Base-by-base conservation (phyloP, 2,329 filamentous ascomycete genomes). In the Pseudocercospora musae region DNA sequence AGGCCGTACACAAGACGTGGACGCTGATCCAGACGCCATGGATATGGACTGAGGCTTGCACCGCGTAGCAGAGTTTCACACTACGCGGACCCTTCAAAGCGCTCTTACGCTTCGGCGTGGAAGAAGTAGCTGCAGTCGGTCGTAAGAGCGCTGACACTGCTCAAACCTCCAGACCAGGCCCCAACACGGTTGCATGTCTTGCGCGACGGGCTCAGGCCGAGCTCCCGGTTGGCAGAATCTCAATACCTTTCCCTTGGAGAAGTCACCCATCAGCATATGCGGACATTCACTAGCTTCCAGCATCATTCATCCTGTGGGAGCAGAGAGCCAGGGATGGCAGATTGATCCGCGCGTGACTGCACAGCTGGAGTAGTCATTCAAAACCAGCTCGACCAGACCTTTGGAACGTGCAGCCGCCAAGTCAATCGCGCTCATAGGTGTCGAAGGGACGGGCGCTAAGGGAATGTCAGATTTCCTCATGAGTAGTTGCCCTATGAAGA, bases 11-110 rank as follows among this genome's bases (percentile, higher is more conserved):
- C 58, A 67, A 21, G 74, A 76, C 33, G 71, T 81, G 54, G 85
- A 88, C 67, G 77, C 78, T 53, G 85, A 89, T 68, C 78, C 78
- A 0, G 87, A 90, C 72, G 86, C 83, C 13, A 91, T 90, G 88
- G 87, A 90, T 57, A 76, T 89, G 70, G 87, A 66, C 25, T 74
- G 63, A 67, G 52, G 29, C 18, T 29, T 23, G 44, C 18, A 48
- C 23, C 20, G 21, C 44, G 44, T 5, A 23, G n/a, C 33, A 40
- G 5, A 11, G 5, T 1, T 23, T 20, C 44, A 48, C 44, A 48
- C 9, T 15, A 23, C 18, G 44, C 44, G 20, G 44, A 48, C 44
- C 18, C 18, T 18, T 18, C 18, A 9, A 15, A 48, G 44, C 20
- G 23, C 3, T 3, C 10, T 25, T 20, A 20, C 18, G 20, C 4